Percentiles rank a stretch among this genome's conserved stretches.
Evolutionary conservation across 345 rosid genomes (phyloP).

Genomic region (Cochlearia excelsa): DNA sequence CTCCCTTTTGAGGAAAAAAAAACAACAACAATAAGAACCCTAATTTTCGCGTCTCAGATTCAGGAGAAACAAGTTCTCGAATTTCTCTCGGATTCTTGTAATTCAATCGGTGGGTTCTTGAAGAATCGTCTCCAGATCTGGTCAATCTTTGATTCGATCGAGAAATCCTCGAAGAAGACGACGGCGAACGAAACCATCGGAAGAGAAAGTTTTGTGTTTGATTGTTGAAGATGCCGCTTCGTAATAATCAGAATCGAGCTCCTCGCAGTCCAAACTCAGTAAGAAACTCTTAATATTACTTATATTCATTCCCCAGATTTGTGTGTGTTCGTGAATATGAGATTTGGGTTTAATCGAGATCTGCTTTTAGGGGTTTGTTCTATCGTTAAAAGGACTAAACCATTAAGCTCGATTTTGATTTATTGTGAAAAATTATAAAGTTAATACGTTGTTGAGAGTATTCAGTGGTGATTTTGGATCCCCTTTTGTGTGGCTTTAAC

Average conservation of each 20-base stretch:
- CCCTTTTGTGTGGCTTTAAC: slow-evolving; percentile 1
- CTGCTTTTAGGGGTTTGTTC: slow-evolving; percentile 1
- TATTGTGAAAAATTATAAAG: background rate
- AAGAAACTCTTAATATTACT: background rate
- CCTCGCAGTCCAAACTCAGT: slow-evolving; percentile 28
- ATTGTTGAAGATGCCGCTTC: slow-evolving; percentile 23
- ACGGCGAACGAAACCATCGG: slow-evolving; percentile 10
- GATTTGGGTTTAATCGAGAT: background rate
- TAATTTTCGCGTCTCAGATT: slow-evolving; percentile 1
- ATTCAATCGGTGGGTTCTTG: slow-evolving; percentile 7
- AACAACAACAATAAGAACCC: slow-evolving; percentile 22
- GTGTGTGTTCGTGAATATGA: background rate
- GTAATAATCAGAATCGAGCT: slow-evolving; percentile 30
- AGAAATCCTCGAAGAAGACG: background rate
- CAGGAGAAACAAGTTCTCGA: background rate
- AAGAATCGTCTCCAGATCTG: background rate
- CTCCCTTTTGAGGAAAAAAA: background rate
- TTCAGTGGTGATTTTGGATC: background rate
- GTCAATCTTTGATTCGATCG: background rate
- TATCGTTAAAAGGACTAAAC: background rate
- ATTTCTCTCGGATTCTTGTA: slow-evolving; percentile 1
- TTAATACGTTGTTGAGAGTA: background rate
- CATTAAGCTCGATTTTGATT: background rate
- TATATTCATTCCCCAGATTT: background rate
- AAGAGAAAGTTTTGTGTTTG: background rate